A percentile compares a stretch with the other conserved stretches of the same genome.
Evolutionary conservation across 192 early-diverging fungal genomes (phyloP).

Genomic region (Backusella australiensis): DNA sequence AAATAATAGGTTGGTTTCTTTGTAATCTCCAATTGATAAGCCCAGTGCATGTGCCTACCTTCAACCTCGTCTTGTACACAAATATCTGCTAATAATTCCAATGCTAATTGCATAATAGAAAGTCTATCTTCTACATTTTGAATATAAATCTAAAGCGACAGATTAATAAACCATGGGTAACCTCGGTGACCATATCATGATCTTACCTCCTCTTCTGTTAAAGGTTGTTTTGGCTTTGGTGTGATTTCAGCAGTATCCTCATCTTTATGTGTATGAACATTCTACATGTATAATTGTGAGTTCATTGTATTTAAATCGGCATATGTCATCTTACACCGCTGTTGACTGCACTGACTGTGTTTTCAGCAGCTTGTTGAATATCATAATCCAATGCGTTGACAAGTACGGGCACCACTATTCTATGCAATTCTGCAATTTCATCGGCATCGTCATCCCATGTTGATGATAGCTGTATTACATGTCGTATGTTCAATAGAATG

Average conservation of each 20-base stretch:
- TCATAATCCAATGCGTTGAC: slow-evolving; percentile 44
- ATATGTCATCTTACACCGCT: slow-evolving; percentile 36
- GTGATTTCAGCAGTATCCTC: slow-evolving; percentile 33
- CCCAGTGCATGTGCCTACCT: slow-evolving; percentile 16
- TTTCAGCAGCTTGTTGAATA: slow-evolving; percentile 46
- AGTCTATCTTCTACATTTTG: slow-evolving; percentile 50
- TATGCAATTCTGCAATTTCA: slow-evolving; percentile 39
- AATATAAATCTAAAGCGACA: slow-evolving; percentile 31
- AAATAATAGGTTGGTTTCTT: neutral
- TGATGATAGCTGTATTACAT: slow-evolving; percentile 30
- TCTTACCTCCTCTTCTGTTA: slow-evolving; percentile 32
- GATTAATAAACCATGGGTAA: neutral
- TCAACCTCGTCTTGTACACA: slow-evolving; percentile 62
- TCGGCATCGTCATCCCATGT: slow-evolving; percentile 37
- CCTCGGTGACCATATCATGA: neutral
- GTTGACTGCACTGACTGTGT: slow-evolving; percentile 35
- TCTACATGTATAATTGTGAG: neutral
- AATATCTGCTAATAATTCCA: slow-evolving; percentile 86
- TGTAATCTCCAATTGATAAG: neutral
- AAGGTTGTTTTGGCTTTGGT: slow-evolving; percentile 35
- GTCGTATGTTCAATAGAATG: slow-evolving; percentile 52
- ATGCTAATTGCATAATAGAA: slow-evolving; percentile 64
- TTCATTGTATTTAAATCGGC: neutral
- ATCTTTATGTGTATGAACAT: neutral
- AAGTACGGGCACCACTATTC: slow-evolving; percentile 45